A percentile compares a stretch with the other conserved stretches of the same genome.
phyloP scores from a whole-genome alignment of 1,139 yeast genomes.

The Lodderomyces theae region DNA sequence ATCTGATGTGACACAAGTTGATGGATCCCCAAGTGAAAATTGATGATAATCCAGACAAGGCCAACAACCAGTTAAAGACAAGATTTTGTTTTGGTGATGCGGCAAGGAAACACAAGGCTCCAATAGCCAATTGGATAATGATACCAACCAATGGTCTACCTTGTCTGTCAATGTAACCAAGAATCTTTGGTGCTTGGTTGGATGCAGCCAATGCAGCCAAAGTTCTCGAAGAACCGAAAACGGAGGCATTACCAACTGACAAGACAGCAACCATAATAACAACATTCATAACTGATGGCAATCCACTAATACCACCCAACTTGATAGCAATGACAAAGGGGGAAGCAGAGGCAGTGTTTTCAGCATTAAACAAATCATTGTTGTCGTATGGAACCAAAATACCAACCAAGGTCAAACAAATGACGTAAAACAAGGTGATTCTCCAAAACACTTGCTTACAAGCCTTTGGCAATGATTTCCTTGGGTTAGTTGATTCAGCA shows the following conservation, averaged over 20 bases:
- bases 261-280: constrained; percentile 46
- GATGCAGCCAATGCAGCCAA: constrained; percentile 78
- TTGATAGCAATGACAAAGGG: constrained; percentile 48
- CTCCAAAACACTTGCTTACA: constrained; percentile 50
- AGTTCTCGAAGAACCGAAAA: constrained; percentile 77
- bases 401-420: constrained; percentile 43
- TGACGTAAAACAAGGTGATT: constrained; percentile 42
- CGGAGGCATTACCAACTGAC: constrained; percentile 54
- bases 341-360: constrained; percentile 44
- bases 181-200: constrained; percentile 72
- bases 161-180: constrained; percentile 68
- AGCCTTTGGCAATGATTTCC: constrained; percentile 42
- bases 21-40: constrained; percentile 84
- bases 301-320: constrained; percentile 41
- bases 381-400: constrained; percentile 43
- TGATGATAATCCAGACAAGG: constrained; percentile 80
- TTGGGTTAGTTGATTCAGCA: constrained; percentile 41
- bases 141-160: constrained; percentile 77
- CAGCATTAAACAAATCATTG: constrained; percentile 27
- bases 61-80: constrained; percentile 78
- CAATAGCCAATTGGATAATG: constrained; percentile 53
- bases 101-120: constrained; percentile 70
- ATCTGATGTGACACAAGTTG: constrained; percentile 71
- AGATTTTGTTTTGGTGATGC: constrained; percentile 62
- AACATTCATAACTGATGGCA: constrained; percentile 48